Conservation (phyloP, 305 asterid genomes). For the Salvia sclarea region DNA sequence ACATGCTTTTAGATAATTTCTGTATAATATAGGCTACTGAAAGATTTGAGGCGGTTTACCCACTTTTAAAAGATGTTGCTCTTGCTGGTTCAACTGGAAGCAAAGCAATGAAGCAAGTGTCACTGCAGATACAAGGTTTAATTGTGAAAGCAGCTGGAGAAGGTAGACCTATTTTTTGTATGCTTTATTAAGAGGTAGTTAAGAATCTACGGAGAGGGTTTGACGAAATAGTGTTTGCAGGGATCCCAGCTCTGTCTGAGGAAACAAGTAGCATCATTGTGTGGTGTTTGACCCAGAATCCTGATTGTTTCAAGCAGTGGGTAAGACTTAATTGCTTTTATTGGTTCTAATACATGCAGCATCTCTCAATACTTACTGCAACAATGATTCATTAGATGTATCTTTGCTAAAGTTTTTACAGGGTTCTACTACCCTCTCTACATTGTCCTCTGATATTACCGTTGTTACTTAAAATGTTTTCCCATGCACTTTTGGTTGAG, state of each 20-base stretch:
- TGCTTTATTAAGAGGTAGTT: constrained; percentile 9
- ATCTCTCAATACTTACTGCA: not conserved
- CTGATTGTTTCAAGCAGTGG: constrained; percentile 87
- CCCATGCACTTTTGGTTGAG: not conserved
- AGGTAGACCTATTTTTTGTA: constrained; percentile 46
- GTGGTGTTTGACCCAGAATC: constrained; percentile 82
- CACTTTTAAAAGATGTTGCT: constrained; percentile 74
- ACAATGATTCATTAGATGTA: not conserved
- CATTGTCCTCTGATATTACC: not conserved
- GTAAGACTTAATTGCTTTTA: constrained; percentile 42
- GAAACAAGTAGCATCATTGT: constrained; percentile 67
- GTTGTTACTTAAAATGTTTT: not conserved
- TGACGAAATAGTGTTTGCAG: constrained; percentile 44
- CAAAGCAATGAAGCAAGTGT: constrained; percentile 87
- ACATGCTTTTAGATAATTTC: constrained; percentile 10
- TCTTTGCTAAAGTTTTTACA: not conserved
- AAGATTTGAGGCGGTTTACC: constrained; percentile 82
- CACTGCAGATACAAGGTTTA: constrained; percentile 61
- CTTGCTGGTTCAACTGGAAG: constrained; percentile 89
- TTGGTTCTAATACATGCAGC: not conserved
- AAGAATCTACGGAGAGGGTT: constrained; percentile 9
- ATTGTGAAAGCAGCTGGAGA: constrained; percentile 65
- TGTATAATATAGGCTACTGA: constrained; percentile 64
- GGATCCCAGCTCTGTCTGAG: constrained; percentile 57
- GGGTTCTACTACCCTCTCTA: not conserved